phyloP scores from a whole-genome alignment of 75 land plant species.

The Azolla pinnata region DNA sequence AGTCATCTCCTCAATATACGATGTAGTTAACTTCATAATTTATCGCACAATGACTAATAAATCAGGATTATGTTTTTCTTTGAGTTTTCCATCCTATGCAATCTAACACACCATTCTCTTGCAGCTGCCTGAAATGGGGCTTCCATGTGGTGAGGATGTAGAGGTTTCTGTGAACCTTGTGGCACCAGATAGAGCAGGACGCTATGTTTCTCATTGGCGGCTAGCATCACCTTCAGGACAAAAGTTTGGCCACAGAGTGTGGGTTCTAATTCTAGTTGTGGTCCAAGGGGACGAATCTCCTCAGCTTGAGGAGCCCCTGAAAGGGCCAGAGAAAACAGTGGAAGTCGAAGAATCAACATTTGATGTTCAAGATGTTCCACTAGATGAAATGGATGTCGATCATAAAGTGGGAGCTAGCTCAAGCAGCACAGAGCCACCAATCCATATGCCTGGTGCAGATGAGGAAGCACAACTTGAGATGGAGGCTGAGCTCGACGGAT shows the following conservation, averaged over 20 bases:
- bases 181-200: slow-evolving; percentile 67
- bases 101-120: not conserved
- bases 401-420: not conserved
- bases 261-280: slow-evolving; percentile 83
- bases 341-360: not conserved
- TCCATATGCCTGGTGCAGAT: slow-evolving; percentile 9
- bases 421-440: too few species aligned
- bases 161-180: slow-evolving; percentile 83
- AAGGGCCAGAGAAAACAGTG: not conserved
- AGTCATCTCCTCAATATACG: not conserved
- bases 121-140: slow-evolving; percentile 57
- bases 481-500: slow-evolving; percentile 19
- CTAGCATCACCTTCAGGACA: slow-evolving; percentile 64
- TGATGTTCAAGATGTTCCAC: not conserved
- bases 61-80: too few species aligned
- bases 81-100: too few species aligned
- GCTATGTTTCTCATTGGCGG: slow-evolving; percentile 82
- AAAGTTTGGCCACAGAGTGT: slow-evolving; percentile 83
- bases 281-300: slow-evolving; percentile 24
- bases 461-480: slow-evolving; percentile 5
- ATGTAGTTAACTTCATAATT: too few species aligned
- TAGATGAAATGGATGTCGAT: slow-evolving; percentile 2
- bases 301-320: slow-evolving; percentile 12
- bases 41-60: too few species aligned
- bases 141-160: slow-evolving; percentile 40